Percentiles rank a stretch among this genome's conserved stretches.
Evolutionary conservation across 1,284 basidiomycete species (phyloP).

Genomic region (Mycena sp.): DNA sequence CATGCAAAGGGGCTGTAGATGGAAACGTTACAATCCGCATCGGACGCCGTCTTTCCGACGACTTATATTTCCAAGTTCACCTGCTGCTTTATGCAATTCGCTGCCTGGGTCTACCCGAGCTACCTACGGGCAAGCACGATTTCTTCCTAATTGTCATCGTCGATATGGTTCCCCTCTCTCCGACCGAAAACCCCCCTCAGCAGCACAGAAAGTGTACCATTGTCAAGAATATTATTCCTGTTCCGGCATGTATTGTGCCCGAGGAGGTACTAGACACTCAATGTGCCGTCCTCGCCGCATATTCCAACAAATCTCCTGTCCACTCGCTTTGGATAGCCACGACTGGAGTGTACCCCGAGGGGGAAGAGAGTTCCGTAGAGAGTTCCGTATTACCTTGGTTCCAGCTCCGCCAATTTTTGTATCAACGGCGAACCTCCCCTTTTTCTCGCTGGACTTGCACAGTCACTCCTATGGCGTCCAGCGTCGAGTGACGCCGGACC

Average conservation of each 20-base stretch:
- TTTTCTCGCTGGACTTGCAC: slow-evolving; percentile 6
- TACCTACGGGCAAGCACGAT: too few relatives aligned
- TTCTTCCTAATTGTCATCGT: slow-evolving; percentile 1
- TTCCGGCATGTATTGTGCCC: slow-evolving; percentile 2
- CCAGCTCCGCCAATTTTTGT: not conserved
- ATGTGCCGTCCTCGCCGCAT: not conserved
- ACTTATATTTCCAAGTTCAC: too few relatives aligned
- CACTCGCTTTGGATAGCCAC: slow-evolving; percentile 10
- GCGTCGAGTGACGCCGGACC: slow-evolving; percentile 4
- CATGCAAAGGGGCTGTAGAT: too few relatives aligned
- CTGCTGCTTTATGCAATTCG: too few relatives aligned
- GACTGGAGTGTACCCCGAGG: not conserved
- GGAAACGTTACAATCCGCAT: too few relatives aligned
- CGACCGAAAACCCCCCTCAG: not conserved
- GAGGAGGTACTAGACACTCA: not conserved
- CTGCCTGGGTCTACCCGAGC: too few relatives aligned
- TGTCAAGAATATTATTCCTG: not conserved
- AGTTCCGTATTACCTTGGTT: not conserved
- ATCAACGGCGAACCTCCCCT: not conserved
- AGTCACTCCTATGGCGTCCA: slow-evolving; percentile 5
- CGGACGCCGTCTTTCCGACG: too few relatives aligned
- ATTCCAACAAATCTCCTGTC: not conserved
- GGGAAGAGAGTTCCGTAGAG: not conserved
- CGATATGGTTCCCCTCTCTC: not conserved
- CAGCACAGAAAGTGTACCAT: not conserved